Evolutionary conservation across 78 protist genomes (phyloP), one percentile per base, ranked within the genome.

Genomic region (slime mould (Dictyostelium discoideum)): DNA sequence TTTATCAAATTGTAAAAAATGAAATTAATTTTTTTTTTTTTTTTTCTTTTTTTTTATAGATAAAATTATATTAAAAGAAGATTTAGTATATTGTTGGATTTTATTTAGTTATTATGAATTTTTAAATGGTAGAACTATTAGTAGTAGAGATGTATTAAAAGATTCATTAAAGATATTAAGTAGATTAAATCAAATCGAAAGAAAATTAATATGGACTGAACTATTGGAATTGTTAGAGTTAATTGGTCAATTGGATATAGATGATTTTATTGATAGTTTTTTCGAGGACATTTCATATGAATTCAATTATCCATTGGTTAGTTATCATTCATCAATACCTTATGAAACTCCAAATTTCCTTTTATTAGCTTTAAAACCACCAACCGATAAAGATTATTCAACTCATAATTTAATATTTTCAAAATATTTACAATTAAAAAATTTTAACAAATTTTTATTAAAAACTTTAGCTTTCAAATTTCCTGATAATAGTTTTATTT

Each of bases 181-280:
- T 69, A 26, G 77, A 29, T 77, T 77, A 18, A 60, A 81, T 5
- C 24, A 67, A 20, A 24, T 39, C 10, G 86, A 81, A 5, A 80
- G 39, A 32, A 89, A 81, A 46, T n/a, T 69, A 65, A 67, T 89
- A 67, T 89, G 94, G 94, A 67, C 39, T 80, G 94, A 89, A 79
- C 29, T 44, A 37, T 37, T 65, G 2, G 73, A 85, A 0, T 73
- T 65, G 57, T 37, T n/a, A 46, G 86, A 81, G 11, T 50, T 44
- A 32, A 82, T 29, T 44, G 44, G 63, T 29, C 24, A 22, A 82
- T 54, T 82, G 44, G 86, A 82, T 82, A 81, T 81, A 11, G 94
- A 89, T 37, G 5, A 50, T n/a, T 48, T 89, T 26, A 32, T 89
- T 44, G 94, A 89, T 81, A 60, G 83, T 44, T 81, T 60, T 40